Base-by-base conservation (phyloP, 352 stramenopile genomes). In the Thraustotheca clavata region DNA sequence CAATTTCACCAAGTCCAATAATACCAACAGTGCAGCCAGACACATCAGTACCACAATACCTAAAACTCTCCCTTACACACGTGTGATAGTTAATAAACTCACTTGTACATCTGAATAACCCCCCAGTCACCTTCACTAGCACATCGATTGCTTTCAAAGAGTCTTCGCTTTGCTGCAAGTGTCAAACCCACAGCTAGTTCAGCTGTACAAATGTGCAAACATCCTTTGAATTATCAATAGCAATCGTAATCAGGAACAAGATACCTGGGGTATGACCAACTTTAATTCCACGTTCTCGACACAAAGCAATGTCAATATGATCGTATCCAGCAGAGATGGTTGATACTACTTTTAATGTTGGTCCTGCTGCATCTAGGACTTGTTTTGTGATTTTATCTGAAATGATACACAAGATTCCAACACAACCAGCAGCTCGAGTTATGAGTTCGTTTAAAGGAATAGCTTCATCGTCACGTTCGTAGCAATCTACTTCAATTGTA, bases 291-390 rank as follows among this genome's bases (percentile, higher is more conserved):
- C 73, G 67, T 32, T 73, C 75, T 50, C 79, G 69, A 49, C 84
- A 95, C 29, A 77, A 77, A 18, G 79, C 70, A 4, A 96, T 67
- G 52, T 96, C 88, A 68, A 97, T 93, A 69, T 97, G 88, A 77
- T 97, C 90, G 49, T 86, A 82, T 54, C 89, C 89, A 5, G 91
- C 88, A n/a, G 81, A 95, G 79, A 97, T 89, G 33, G 89, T 96
- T 63, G 66, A 91, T 24, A 88, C 79, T 18, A 89, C 79, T 35
- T 74, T 71, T 22, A 90, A 71, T 35, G 73, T 74, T 3, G 75
- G 71, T 1, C 83, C 83, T 33, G 76, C 77, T 12, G 60, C 67
- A 29, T 83, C 76, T 33, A 90, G 67, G 49, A 89, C 59, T 62
- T 84, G 75, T 11, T 67, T 72, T 55, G 88, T 77, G 55, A 92